phyloP scores from a whole-genome alignment of 345 rosid genomes.

The Linum tenue region DNA sequence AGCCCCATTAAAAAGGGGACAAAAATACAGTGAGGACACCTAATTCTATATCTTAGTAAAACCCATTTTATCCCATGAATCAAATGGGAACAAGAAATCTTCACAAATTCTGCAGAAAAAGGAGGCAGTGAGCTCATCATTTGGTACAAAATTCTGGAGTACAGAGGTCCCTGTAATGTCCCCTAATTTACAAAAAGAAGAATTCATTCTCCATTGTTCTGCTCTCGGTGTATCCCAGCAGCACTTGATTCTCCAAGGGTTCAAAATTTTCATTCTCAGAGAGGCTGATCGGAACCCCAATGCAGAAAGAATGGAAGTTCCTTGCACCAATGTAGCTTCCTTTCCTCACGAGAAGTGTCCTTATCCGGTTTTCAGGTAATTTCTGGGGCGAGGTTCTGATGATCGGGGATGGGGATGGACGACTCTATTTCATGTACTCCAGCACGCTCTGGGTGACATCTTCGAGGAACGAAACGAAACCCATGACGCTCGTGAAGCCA shows the following conservation, averaged over 20 bases:
- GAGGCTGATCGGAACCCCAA: no score
- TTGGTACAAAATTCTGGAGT: neutral
- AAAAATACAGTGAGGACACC: no score
- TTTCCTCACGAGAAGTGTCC: no score
- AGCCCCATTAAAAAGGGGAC: neutral
- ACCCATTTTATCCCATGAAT: neutral
- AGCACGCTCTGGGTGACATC: conserved; percentile 64
- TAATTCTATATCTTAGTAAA: no score
- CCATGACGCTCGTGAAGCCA: conserved; percentile 76
- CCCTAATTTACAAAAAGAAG: neutral
- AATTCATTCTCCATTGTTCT: neutral
- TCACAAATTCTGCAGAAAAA: neutral
- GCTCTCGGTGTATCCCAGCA: neutral
- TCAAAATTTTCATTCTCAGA: no score
- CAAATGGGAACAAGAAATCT: neutral
- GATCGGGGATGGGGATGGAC: neutral
- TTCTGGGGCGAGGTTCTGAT: conserved; percentile 56
- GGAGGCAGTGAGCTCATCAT: neutral
- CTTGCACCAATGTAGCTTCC: no score
- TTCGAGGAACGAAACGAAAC: conserved; percentile 90
- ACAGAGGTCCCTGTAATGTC: neutral
- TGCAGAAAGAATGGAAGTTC: no score
- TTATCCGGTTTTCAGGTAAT: neutral
- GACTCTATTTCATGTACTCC: conserved; percentile 67
- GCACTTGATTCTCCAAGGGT: neutral